These are phyloP conservation scores for Penicillium janthinellum DNA, from an alignment of 2,329 filamentous ascomycete species.

Conservation along the genomic window DNA sequence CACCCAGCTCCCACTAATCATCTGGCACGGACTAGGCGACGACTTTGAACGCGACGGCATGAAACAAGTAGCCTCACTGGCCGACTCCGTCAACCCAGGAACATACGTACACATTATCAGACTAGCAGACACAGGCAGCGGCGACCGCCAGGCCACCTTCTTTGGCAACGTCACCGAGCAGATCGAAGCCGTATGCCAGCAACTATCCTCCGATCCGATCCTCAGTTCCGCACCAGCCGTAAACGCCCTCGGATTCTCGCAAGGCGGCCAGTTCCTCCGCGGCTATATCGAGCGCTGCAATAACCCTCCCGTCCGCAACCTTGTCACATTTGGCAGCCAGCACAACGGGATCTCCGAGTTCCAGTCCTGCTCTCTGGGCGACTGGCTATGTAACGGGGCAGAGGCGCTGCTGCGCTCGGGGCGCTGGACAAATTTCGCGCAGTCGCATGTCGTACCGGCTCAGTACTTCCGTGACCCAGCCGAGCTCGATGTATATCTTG, in stretches of 20 bases:
- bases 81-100: constrained; percentile 72
- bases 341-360: constrained; percentile 92
- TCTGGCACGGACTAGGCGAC: constrained; percentile 84
- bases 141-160: constrained; percentile 83
- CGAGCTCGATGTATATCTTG: constrained; percentile 72
- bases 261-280: constrained; percentile 94
- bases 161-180: constrained; percentile 86
- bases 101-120: constrained; percentile 82
- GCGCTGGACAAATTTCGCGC: constrained; percentile 77
- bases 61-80: constrained; percentile 68
- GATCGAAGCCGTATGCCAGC: constrained; percentile 73
- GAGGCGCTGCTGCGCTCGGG: constrained; percentile 77
- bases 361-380: constrained; percentile 67
- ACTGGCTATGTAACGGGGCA: constrained; percentile 80
- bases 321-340: constrained; percentile 87
- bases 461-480: constrained; percentile 85
- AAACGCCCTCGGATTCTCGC: constrained; percentile 91
- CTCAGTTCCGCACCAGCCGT: constrained; percentile 79
- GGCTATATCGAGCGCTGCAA: constrained; percentile 89
- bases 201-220: constrained; percentile 73
- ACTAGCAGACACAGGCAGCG: constrained; percentile 64
- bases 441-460: constrained; percentile 80
- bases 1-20: constrained; percentile 76
- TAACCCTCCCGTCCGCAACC: constrained; percentile 68
- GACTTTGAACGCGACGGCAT: constrained; percentile 75